Evolutionary conservation across 2,329 filamentous ascomycete genomes (phyloP).

Genomic region (Aspergillus brunneoviolaceus): DNA sequence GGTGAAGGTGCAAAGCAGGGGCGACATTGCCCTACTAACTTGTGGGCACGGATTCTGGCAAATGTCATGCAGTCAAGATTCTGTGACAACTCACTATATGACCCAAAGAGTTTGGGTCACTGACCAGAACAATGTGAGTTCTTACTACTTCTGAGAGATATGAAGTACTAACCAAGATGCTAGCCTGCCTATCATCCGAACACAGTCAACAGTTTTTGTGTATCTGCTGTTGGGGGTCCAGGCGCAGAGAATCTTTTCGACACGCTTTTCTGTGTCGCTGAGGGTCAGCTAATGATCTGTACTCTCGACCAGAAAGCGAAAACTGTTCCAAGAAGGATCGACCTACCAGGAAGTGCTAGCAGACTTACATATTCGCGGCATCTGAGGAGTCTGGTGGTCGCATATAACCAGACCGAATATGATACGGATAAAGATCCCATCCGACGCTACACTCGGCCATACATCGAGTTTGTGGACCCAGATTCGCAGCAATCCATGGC

Average conservation of each 20-base stretch:
- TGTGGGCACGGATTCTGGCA: conserved; percentile 43
- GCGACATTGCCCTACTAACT: conserved; percentile 32
- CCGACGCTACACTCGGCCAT: conserved; percentile 33
- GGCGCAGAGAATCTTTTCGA: conserved; percentile 34
- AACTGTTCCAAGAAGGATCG: conserved; percentile 42
- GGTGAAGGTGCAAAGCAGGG: conserved; percentile 34
- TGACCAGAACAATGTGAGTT: conserved; percentile 43
- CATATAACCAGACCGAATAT: conserved; percentile 37
- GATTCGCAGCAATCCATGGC: conserved; percentile 29
- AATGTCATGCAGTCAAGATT: conserved; percentile 28
- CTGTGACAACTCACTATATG: conserved; percentile 25
- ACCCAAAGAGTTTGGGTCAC: conserved; percentile 43
- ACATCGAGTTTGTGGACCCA: conserved; percentile 42
- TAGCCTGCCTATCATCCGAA: conserved; percentile 41
- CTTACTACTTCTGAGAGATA: not conserved
- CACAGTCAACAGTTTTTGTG: conserved; percentile 35
- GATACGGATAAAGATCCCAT: conserved; percentile 29
- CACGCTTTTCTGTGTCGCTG: conserved; percentile 50
- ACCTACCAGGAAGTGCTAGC: conserved; percentile 43
- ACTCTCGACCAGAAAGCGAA: conserved; percentile 45
- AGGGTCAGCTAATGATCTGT: conserved; percentile 49
- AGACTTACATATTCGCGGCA: conserved; percentile 47
- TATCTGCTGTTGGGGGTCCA: conserved; percentile 30
- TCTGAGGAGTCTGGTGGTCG: conserved; percentile 51
- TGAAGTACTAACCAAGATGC: conserved; percentile 14